Base-by-base conservation (phyloP, 192 early-diverging fungal species). In the Powellomyces hirtus region DNA sequence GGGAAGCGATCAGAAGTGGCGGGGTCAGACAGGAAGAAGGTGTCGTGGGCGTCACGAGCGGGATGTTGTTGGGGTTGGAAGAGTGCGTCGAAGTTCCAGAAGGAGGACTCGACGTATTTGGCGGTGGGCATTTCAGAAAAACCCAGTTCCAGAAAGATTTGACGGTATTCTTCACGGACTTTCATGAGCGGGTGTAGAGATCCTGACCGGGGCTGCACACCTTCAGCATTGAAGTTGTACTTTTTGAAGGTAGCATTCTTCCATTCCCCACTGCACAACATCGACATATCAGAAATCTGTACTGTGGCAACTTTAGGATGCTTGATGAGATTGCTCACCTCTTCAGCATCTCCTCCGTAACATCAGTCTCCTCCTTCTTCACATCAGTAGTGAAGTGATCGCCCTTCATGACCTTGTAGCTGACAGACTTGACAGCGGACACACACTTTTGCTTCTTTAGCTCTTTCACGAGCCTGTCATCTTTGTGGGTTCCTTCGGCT, bases 71-170 rank as follows among this genome's bases (percentile, higher is more conserved):
- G 96, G 30, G 97, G 96, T 73, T 98, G 95, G 87, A 96, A 99
- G 62, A 99, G 89, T 29, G 95, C 91, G 77, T 99, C 97, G 78
- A 99, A 99, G 83, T 99, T 99, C 97, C 97, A 99, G 89, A 99
- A 99, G 66, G 94, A 92, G 58, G 90, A 90, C 72, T 98, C 97
- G 49, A 93, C 94, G 84, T 91, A 99, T 71, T 89, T 85, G 87
- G 94, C 95, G 56, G 96, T 96, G 24, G 94, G 94, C 97, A 99
- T 99, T 82, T 99, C 97, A 66, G 90, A 85, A 82, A 99, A 99
- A 5, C 80, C 97, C 68, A 96, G 89, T 80, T 99, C 95, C 74
- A 99, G 94, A 84, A 99, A 99, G 78, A 98, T 94, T 76, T 96
- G 89, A 31, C 96, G 85, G 85, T 97, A 97, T 82, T 99, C 97